Conservation (phyloP, 2,329 filamentous ascomycete species). For the Alternaria sp. region DNA sequence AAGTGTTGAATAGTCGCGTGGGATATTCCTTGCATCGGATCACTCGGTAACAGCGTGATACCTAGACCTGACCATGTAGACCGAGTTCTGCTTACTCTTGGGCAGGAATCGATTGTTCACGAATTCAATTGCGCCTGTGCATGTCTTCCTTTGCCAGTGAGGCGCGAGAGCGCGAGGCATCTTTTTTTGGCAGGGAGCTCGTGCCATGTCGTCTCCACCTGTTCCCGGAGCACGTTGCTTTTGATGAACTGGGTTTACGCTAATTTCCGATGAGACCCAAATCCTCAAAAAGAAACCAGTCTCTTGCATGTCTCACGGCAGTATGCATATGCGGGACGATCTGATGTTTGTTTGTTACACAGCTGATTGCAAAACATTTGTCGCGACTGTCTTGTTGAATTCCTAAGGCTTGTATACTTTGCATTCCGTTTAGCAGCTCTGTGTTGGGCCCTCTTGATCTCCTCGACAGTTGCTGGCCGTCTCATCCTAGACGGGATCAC, state of each 20-base stretch:
- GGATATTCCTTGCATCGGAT: neutral
- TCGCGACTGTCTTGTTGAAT: conserved; percentile 7
- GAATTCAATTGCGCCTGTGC: neutral
- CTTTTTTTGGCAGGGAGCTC: conserved; percentile 1
- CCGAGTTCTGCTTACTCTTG: conserved; percentile 2
- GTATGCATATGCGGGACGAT: conserved; percentile 20
- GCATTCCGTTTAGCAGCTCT: neutral
- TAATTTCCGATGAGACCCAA: conserved; percentile 1
- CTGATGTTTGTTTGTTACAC: conserved; percentile 35
- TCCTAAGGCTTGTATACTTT: neutral
- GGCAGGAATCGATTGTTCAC: conserved; percentile 1
- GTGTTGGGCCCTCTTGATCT: neutral
- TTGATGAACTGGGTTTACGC: conserved; percentile 1
- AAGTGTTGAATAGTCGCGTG: neutral
- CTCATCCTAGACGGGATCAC: conserved; percentile 4
- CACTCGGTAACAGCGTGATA: conserved; percentile 3
- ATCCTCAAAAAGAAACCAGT: conserved; percentile 1
- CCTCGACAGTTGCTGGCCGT: neutral
- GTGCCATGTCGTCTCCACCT: neutral
- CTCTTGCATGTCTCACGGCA: conserved; percentile 29
- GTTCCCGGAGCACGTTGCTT: conserved; percentile 3
- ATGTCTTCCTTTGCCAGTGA: neutral
- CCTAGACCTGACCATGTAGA: neutral
- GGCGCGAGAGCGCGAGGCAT: neutral
- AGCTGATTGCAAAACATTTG: conserved; percentile 23